A percentile compares a stretch with the other conserved stretches of the same genome.
Conservation (phyloP, 306 rosid species). For the Cicer arietinum region DNA sequence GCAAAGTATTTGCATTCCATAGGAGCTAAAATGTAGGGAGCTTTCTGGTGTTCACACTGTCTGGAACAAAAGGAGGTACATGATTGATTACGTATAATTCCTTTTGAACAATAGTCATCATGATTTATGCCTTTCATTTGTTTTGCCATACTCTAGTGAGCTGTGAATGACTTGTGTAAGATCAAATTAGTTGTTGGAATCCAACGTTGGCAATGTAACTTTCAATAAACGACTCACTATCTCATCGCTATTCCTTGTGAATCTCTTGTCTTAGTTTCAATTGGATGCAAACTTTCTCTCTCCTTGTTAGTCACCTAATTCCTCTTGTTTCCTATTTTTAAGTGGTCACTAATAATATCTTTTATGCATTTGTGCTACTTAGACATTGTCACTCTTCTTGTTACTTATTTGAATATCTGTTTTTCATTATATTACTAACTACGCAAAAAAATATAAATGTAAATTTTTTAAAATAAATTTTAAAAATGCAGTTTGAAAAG, state of each 20-base stretch:
- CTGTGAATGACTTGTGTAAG: background rate
- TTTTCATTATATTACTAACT: too few species aligned
- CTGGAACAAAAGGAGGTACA: slow-evolving; percentile 88
- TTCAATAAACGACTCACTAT: background rate
- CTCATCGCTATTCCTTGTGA: slow-evolving; percentile 2
- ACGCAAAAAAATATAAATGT: too few species aligned
- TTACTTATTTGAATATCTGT: background rate
- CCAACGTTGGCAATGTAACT: slow-evolving; percentile 10
- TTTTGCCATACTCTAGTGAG: slow-evolving; percentile 6
- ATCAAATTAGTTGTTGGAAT: slow-evolving; percentile 22
- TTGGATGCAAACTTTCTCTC: background rate
- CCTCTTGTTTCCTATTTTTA: background rate
- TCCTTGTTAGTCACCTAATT: slow-evolving; percentile 24
- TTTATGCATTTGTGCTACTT: background rate
- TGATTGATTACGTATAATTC: slow-evolving; percentile 1
- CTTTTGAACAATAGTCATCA: slow-evolving; percentile 21
- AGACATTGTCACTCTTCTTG: background rate
- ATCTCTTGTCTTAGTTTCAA: slow-evolving; percentile 6
- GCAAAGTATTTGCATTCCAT: slow-evolving; percentile 78
- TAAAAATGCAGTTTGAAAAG: too few species aligned
- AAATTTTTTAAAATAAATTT: too few species aligned
- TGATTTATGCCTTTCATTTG: slow-evolving; percentile 18
- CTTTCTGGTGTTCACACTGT: slow-evolving; percentile 99
- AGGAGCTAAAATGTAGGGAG: slow-evolving; percentile 97
- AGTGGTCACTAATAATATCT: background rate